A percentile compares a stretch with the other conserved stretches of the same genome.
phyloP scores from a whole-genome alignment of 169 alveolate genomes.

The Plasmodium malariae region DNA sequence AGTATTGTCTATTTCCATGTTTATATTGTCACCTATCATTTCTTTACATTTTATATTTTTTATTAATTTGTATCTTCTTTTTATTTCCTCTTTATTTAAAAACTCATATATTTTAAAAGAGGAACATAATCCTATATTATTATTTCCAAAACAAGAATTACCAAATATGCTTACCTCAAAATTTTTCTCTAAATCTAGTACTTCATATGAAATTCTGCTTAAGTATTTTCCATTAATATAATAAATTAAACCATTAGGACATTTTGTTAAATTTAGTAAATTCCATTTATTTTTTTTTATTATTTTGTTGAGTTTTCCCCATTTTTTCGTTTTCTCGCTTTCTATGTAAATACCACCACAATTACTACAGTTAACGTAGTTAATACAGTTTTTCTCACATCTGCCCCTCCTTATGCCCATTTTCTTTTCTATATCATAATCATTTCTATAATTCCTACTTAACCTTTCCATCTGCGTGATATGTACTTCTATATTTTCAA shows the following conservation, averaged over 20 bases:
- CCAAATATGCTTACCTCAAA: conserved; percentile 55
- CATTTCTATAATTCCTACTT: conserved; percentile 28
- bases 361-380: not conserved
- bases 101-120: conserved; percentile 67
- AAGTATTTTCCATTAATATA: conserved; percentile 64
- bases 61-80: conserved; percentile 41
- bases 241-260: conserved; percentile 45
- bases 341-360: conserved; percentile 32
- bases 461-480: conserved; percentile 14
- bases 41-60: conserved; percentile 48
- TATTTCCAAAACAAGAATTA: conserved; percentile 68
- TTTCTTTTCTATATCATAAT: not conserved
- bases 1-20: conserved; percentile 10
- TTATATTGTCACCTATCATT: conserved; percentile 64
- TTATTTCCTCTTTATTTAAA: conserved; percentile 72
- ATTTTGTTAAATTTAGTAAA: conserved; percentile 41
- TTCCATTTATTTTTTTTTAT: conserved; percentile 57
- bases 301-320: conserved; percentile 34
- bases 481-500: conserved; percentile 36
- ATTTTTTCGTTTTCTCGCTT: conserved; percentile 15
- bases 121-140: conserved; percentile 63
- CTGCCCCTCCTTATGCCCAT: not conserved
- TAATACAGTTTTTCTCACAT: not conserved
- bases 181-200: conserved; percentile 21
- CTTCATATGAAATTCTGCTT: conserved; percentile 43